Evolutionary conservation across 352 stramenopile genomes (phyloP), one percentile per base, ranked within the genome.

Genomic region (Globisporangium apiculatum): DNA sequence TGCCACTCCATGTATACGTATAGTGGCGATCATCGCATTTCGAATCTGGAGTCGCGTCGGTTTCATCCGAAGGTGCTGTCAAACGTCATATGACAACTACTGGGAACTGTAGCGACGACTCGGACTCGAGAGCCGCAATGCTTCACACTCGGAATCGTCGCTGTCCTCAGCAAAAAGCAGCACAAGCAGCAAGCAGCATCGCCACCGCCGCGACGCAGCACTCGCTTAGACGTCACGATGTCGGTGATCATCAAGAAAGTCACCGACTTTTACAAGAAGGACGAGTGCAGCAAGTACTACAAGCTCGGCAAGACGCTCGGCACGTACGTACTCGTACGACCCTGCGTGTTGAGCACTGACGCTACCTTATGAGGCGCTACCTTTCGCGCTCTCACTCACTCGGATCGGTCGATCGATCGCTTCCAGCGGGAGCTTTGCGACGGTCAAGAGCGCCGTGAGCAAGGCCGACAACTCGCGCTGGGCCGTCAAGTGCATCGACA

Each of bases 201-300:
- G 47, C 18, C 46, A 36, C 46, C 6, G 11, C 31, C 43, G 54
- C 18, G 18, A 24, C 18, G 18, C 2, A 24, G 18, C 18, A 24
- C 18, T 24, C 18, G 18, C 17, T 35, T 24, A 55, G 4, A 11
- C 7, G 7, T 24, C 15, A 57, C 38, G 48, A 89, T 91, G 83
- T 82, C 81, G 3, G 73, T 66, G 5, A 90, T 93, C 62, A 90
- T 91, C 65, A 87, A 89, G 72, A 90, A 90, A 62, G 81, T 91
- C 17, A 88, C 79, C 0, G 81, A 91, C n/a, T 89, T 91, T 55
- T 91, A 91, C 73, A 90, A 89, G 71, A 89, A 93, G 63, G 75
- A 91, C 49, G 82, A 94, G 62, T 91, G 80, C 67, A 89, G 74
- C 69, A 91, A 91, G 63, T 91, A 91, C 69, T 95, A 95, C 78